Evolutionary conservation across 345 rosid genomes (phyloP).

Genomic region (Garcia nutans): DNA sequence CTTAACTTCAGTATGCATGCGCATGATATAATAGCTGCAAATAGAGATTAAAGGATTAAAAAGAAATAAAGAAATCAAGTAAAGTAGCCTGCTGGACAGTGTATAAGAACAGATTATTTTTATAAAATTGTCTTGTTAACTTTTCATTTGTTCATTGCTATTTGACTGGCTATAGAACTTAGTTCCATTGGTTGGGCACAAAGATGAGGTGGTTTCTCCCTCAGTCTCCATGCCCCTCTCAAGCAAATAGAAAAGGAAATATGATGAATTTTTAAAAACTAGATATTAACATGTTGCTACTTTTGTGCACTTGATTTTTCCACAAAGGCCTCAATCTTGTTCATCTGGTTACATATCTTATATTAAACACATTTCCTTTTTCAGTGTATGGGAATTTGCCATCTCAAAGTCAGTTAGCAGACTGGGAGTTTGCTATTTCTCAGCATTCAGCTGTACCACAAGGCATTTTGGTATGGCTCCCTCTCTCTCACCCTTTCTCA

Average conservation of each 20-base stretch:
- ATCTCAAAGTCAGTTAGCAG: conserved; percentile 70
- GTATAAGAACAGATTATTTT: background rate
- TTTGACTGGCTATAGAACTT: background rate
- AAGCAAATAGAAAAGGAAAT: background rate
- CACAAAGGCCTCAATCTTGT: background rate
- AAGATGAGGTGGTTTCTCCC: background rate
- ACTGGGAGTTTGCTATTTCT: conserved; percentile 91
- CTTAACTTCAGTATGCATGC: too few species aligned
- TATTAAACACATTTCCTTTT: conserved; percentile 10
- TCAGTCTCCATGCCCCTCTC: background rate
- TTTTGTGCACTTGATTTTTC: background rate
- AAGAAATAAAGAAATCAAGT: background rate
- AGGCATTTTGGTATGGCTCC: conserved; percentile 65
- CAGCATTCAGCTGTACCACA: conserved; percentile 98
- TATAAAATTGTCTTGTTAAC: background rate
- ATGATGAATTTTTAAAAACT: background rate
- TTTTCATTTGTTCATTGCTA: background rate
- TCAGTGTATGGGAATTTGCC: conserved; percentile 92
- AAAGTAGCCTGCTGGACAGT: background rate
- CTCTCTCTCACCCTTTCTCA: conserved; percentile 3
- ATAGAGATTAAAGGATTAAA: background rate
- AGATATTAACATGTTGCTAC: background rate
- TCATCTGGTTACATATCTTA: background rate
- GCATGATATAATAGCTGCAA: background rate
- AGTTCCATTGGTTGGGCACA: background rate